Base-by-base conservation (phyloP, 495 filamentous ascomycete species). In the Penicillium parvum region DNA sequence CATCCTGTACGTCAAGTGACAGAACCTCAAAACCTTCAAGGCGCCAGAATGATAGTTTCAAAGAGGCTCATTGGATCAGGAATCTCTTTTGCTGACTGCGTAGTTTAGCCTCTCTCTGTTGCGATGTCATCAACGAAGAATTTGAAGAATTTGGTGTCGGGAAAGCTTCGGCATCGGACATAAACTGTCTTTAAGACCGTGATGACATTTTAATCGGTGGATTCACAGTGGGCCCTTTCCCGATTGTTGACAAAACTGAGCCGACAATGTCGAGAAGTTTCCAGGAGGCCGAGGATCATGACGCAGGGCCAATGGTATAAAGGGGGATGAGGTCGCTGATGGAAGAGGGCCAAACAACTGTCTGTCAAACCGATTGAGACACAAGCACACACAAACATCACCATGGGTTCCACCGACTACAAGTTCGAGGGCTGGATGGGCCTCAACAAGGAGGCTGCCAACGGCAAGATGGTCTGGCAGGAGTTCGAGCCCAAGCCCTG, bases 341-440 rank as follows among this genome's bases (percentile, higher is more conserved):
- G 20, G 16, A 28, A 12, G 18, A 7, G 4, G 11, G 23, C 14
- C 7, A 2, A 12, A 9, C 11, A 1, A 35, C 11, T 19, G n/a
- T n/a, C n/a, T n/a, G n/a, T 38, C 36, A 22, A 26, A 41, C 9
- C 27, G 57, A 65, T 55, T 40, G n/a, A 14, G 14, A 26, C 5
- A 20, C 10, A 39, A 14, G 16, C 9, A 17, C 12, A 1, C 17
- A 35, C 1, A 41, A 16, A 65, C 44, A 49, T 9, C 60, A 67
- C 43, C 60, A 66, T 45, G 67, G 64, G 52, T 51, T 69, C 33
- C 60, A 66, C 68, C 37, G 58, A 75, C 43, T 78, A 81, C 67
- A 77, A 84, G 52, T 95, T 94, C 63, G 70, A 85, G 56, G 89
- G 90, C 47, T 95, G 90, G 90, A 65, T 95, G 60, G 90, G 82